Base-by-base conservation (phyloP, 192 early-diverging fungal species). In the Chytriomyces hyalinus region DNA sequence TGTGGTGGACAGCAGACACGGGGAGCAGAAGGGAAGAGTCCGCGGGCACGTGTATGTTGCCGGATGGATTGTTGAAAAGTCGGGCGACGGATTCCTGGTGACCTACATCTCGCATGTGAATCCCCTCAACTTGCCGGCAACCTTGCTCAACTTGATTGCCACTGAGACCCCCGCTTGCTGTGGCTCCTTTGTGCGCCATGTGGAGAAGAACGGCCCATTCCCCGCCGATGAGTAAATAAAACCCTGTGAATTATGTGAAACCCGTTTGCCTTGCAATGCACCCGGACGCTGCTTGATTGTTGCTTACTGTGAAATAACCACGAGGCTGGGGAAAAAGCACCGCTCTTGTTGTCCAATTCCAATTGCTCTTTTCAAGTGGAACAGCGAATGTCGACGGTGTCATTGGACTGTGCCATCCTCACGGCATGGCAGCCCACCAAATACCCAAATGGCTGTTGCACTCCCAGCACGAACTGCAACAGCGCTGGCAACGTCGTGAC, bases 31-130 rank as follows among this genome's bases (percentile, higher is more conserved):
- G 63, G 73, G 73, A 6, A 15, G 63, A 43, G 63, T 65, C 9
- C 61, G 73, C 5, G 73, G 24, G 2, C 61, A 75, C 49, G 26
- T 65, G 5, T 75, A 65, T 64, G 11, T 8, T 75, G 73, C 60
- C 2, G 73, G 73, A 9, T 75, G 73, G 73, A 57, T 75, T 22
- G 20, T 75, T 53, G 73, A 75, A 9, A 75, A 75, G 73, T 9
- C 36, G 6, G 45, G 20, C 1, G 24, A 61, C 0, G 63, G 63
- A n/a, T 75, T 61, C 62, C 10, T 7, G 11, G 8, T 75, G 24
- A 75, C 73, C 6, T 75, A 75, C 49, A 60, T 75, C 28, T 64
- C 61, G 6, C 73, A 75, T 43, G 45, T 65, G 45, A 57, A 75
- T 28, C 62, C 73, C 46, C 24, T 64, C 17, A 57, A 49, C 13